Evolutionary conservation across 352 stramenopile genomes (phyloP).

Genomic region (Phytopythium oedochilum): DNA sequence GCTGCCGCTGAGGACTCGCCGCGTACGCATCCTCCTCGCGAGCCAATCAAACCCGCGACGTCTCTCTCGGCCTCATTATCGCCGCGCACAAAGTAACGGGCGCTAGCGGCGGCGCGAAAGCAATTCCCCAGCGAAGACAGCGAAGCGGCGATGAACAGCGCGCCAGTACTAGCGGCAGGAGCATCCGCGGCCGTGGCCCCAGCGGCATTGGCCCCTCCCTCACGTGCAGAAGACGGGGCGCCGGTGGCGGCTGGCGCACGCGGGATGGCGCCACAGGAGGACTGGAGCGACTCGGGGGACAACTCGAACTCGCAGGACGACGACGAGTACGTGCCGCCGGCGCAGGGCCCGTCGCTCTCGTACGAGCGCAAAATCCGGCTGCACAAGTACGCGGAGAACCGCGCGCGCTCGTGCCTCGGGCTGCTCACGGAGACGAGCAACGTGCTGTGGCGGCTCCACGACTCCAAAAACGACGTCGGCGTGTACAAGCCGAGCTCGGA

Average conservation of each 20-base stretch:
- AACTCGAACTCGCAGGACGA: constrained; percentile 36
- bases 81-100: constrained; percentile 1
- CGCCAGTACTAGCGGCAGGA: neutral
- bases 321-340: constrained; percentile 42
- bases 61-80: neutral
- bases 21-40: constrained; percentile 1
- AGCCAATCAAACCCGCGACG: neutral
- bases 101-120: neutral
- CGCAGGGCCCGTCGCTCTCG: constrained; percentile 73
- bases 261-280: neutral
- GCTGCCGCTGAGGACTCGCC: neutral
- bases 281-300: constrained; percentile 68
- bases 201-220: neutral
- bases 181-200: neutral
- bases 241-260: neutral
- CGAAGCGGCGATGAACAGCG: neutral
- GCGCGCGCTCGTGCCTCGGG: constrained; percentile 69
- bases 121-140: neutral
- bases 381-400: constrained; percentile 84
- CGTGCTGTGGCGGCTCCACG: constrained; percentile 78
- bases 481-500: constrained; percentile 84
- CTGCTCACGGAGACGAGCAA: constrained; percentile 69
- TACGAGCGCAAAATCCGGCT: constrained; percentile 82
- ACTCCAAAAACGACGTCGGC: constrained; percentile 75
- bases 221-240: neutral